Percentiles rank a stretch among this genome's conserved stretches.
Evolutionary conservation across 176 grass and related monocot genomes (phyloP).

Genomic region (Ampelocalamus luodianensis): DNA sequence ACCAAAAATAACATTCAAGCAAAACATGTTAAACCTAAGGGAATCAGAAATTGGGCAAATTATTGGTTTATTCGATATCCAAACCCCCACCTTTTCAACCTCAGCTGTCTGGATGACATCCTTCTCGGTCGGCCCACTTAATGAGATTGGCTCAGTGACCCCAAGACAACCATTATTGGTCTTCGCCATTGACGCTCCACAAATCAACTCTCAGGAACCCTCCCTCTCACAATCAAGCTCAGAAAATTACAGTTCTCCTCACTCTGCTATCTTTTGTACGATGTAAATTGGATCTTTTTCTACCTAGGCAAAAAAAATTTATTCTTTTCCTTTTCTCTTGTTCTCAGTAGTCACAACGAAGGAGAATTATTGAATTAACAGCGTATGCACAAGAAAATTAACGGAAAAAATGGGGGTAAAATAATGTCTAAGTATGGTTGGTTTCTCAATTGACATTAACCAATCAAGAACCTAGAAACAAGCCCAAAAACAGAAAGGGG

Average conservation of each 20-base stretch:
- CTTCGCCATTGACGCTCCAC: constrained; percentile 45
- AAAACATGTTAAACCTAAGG: neutral
- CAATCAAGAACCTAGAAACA: neutral
- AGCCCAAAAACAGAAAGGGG: constrained; percentile 4
- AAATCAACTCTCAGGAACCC: neutral
- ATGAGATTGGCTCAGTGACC: constrained; percentile 81
- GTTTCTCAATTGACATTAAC: constrained; percentile 39
- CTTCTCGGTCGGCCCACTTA: constrained; percentile 69
- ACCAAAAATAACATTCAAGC: constrained; percentile 27
- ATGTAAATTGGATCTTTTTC: neutral
- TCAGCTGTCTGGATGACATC: constrained; percentile 57
- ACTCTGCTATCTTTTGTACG: neutral
- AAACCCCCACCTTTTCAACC: constrained; percentile 75
- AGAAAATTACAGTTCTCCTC: neutral
- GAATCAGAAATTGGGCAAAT: neutral
- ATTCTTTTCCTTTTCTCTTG: neutral
- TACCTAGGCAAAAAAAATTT: neutral
- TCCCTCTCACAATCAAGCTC: neutral
- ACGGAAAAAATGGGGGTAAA: neutral
- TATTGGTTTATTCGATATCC: neutral
- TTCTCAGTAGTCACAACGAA: constrained; percentile 11
- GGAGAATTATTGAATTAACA: constrained; percentile 31
- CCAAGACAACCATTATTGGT: constrained; percentile 67
- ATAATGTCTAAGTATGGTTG: neutral
- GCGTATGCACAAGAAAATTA: neutral